A percentile compares a stretch with the other conserved stretches of the same genome.
Evolutionary conservation across 345 rosid species (phyloP).

Genomic region (Hibiscus syriacus): DNA sequence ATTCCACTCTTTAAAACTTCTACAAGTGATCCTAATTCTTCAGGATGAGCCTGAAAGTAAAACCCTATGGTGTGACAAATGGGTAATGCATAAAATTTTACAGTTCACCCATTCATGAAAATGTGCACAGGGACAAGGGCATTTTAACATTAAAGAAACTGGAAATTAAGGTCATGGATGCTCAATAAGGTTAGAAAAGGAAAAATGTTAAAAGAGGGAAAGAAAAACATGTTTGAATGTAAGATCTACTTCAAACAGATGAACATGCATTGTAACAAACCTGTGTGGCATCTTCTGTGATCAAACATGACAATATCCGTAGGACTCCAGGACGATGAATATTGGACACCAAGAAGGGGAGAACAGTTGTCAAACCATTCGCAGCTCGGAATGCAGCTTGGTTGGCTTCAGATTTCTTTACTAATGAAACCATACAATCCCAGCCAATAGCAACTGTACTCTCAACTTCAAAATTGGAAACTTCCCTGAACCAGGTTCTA

Average conservation of each 20-base stretch:
- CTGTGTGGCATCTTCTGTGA: conserved; percentile 83
- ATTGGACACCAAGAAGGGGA: conserved; percentile 76
- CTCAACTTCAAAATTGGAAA: conserved; percentile 79
- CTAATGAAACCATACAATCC: conserved; percentile 89
- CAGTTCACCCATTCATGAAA: neutral
- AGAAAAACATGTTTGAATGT: neutral
- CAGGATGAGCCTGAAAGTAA: conserved; percentile 67
- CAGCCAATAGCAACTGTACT: conserved; percentile 73
- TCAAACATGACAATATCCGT: conserved; percentile 83
- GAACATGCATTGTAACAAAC: conserved; percentile 27
- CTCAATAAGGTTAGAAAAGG: neutral
- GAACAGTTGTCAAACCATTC: conserved; percentile 74
- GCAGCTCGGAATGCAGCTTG: conserved; percentile 86
- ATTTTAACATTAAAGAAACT: neutral
- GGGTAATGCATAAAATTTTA: neutral
- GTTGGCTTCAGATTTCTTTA: conserved; percentile 90
- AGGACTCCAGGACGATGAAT: conserved; percentile 90
- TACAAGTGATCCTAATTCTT: conserved; percentile 81
- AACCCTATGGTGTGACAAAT: neutral
- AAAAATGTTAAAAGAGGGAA: neutral
- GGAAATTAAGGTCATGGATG: neutral
- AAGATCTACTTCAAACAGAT: conserved; percentile 1
- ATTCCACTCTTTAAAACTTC: conserved; percentile 97
- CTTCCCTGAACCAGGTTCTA: conserved; percentile 77
- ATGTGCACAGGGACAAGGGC: neutral